These are phyloP conservation scores for Eleusine indica DNA, from an alignment of 176 grass and related monocot species.

Conservation along the genomic window DNA sequence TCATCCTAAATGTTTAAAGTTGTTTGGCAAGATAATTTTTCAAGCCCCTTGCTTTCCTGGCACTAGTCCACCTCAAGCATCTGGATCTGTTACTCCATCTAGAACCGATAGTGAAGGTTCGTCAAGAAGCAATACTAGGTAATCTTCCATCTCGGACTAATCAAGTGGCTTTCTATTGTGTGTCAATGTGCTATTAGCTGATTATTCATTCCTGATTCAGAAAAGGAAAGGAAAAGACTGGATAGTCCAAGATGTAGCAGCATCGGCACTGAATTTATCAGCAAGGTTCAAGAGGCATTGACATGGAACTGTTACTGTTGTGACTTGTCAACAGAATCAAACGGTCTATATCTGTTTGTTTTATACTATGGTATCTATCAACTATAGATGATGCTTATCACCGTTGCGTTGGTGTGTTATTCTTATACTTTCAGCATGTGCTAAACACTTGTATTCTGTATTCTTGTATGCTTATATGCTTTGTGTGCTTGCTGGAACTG, in stretches of 20 bases:
- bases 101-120: conserved; percentile 33
- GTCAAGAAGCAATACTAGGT: conserved; percentile 20
- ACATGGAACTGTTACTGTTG: not conserved
- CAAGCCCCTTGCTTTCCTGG: conserved; percentile 6
- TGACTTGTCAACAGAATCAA: too few relatives aligned
- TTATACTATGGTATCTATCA: not conserved
- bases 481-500: not conserved
- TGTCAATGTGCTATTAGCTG: not conserved
- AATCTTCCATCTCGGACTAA: not conserved
- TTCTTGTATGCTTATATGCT: not conserved
- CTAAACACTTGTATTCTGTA: not conserved
- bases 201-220: not conserved
- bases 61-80: conserved; percentile 30
- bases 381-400: not conserved
- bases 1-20: conserved; percentile 37
- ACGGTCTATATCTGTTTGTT: not conserved
- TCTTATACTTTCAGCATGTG: not conserved
- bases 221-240: not conserved
- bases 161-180: not conserved
- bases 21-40: conserved; percentile 59
- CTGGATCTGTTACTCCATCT: conserved; percentile 17
- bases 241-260: not conserved
- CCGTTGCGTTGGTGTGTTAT: not conserved
- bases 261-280: not conserved
- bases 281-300: not conserved